Conservation (phyloP, 805 yeast species). For the Candida jianshihensis region DNA sequence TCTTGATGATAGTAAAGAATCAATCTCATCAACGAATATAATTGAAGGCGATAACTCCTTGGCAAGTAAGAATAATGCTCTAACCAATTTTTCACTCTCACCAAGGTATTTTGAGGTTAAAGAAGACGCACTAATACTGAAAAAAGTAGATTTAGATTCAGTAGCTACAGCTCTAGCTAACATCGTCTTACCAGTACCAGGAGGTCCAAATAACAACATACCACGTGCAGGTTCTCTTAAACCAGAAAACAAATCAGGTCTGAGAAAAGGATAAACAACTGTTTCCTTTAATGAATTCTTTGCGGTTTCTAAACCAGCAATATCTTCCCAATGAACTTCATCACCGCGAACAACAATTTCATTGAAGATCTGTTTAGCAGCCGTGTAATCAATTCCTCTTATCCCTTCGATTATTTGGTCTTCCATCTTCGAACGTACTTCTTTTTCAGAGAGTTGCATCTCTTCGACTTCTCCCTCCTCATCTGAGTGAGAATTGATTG, state of each 20-base stretch:
- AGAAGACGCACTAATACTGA: slow-evolving; percentile 85
- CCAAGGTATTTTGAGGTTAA: slow-evolving; percentile 84
- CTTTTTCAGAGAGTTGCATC: neutral
- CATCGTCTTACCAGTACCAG: slow-evolving; percentile 99
- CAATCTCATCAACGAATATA: slow-evolving; percentile 94
- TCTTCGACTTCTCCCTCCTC: neutral
- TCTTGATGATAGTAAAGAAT: slow-evolving; percentile 77
- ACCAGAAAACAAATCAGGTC: slow-evolving; percentile 90
- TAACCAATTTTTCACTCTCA: slow-evolving; percentile 87
- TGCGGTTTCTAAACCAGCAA: slow-evolving; percentile 87
- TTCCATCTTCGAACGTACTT: slow-evolving; percentile 2
- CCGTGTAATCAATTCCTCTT: slow-evolving; percentile 67
- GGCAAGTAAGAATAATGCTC: slow-evolving; percentile 82
- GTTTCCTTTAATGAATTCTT: slow-evolving; percentile 87
- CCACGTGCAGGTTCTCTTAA: slow-evolving; percentile 92
- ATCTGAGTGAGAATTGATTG: neutral
- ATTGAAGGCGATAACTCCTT: slow-evolving; percentile 85
- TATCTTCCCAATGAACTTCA: slow-evolving; percentile 90
- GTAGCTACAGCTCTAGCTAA: slow-evolving; percentile 94
- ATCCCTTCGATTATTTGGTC: slow-evolving; percentile 26
- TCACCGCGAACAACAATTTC: slow-evolving; percentile 89
- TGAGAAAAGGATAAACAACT: slow-evolving; percentile 88
- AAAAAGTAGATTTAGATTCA: slow-evolving; percentile 88
- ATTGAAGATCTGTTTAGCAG: slow-evolving; percentile 79
- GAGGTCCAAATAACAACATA: slow-evolving; percentile 95